Conservation (phyloP, 306 rosid genomes). For the Betula pendula region DNA sequence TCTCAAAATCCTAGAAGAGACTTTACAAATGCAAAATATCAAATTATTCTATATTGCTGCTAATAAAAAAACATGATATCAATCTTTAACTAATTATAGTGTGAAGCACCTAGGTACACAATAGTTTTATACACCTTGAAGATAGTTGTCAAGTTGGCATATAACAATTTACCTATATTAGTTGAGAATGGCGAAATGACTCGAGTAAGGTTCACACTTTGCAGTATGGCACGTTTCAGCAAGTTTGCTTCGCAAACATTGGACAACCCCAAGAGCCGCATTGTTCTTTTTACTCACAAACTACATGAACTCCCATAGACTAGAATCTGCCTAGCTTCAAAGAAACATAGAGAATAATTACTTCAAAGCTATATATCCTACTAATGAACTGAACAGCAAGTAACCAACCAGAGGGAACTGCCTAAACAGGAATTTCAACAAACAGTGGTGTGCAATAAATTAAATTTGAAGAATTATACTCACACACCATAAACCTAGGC, state of each 20-base stretch:
- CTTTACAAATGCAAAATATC: not conserved
- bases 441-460: not conserved
- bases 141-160: not conserved
- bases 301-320: not conserved
- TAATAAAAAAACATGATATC: not conserved
- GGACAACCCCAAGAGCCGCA: constrained; percentile 12
- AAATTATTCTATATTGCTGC: not conserved
- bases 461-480: not conserved
- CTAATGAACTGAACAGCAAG: not conserved
- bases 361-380: not conserved
- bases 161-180: constrained; percentile 19
- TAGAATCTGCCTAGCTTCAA: not conserved
- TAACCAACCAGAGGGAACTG: not conserved
- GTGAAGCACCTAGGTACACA: not conserved
- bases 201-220: constrained; percentile 15
- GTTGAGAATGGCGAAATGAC: constrained; percentile 16
- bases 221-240: constrained; percentile 27
- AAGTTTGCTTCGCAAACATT: constrained; percentile 21
- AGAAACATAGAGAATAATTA: not conserved
- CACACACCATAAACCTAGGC: not conserved
- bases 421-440: not conserved
- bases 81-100: not conserved
- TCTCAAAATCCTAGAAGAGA: not conserved
- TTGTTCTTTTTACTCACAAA: not conserved
- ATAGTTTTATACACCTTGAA: not conserved